Evolutionary conservation across 2,329 filamentous ascomycete genomes (phyloP).

Genomic region (Fusarium solani-melongenae): DNA sequence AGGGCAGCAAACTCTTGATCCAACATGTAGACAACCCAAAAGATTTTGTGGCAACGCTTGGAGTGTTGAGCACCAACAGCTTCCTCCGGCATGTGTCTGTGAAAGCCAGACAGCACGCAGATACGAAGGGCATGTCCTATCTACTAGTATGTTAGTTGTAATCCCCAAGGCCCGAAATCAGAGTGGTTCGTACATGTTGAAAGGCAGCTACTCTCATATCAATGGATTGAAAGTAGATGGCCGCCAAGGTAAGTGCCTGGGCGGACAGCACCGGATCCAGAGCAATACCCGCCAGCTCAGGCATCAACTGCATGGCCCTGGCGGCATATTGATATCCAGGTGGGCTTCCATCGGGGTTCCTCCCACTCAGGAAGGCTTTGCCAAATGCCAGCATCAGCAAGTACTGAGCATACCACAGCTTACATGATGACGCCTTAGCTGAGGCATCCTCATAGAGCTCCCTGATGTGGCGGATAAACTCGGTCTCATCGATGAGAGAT

Average conservation of each 20-base stretch:
- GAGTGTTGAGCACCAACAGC: slow-evolving; percentile 39
- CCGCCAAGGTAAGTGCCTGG: slow-evolving; percentile 48
- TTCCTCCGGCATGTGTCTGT: slow-evolving; percentile 41
- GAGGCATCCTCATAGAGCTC: slow-evolving; percentile 39
- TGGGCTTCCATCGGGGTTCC: slow-evolving; percentile 43
- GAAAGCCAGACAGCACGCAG: slow-evolving; percentile 46
- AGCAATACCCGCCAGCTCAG: slow-evolving; percentile 45
- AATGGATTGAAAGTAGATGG: slow-evolving; percentile 53
- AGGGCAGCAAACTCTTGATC: slow-evolving; percentile 44
- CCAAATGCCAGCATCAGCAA: slow-evolving; percentile 48
- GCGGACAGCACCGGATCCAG: slow-evolving; percentile 33
- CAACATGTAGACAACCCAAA: slow-evolving; percentile 47
- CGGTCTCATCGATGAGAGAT: slow-evolving; percentile 32
- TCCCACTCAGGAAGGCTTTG: slow-evolving; percentile 44
- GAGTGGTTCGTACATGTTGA: slow-evolving; percentile 46
- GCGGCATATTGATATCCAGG: slow-evolving; percentile 53
- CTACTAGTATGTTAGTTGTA: slow-evolving; percentile 10
- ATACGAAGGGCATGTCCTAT: slow-evolving; percentile 49
- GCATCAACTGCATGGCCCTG: slow-evolving; percentile 52
- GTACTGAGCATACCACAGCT: slow-evolving; percentile 48
- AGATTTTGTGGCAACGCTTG: slow-evolving; percentile 42
- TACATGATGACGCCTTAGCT: slow-evolving; percentile 23
- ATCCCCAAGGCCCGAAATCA: rapidly evolving
- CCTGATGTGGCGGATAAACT: slow-evolving; percentile 31
- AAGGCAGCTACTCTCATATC: slow-evolving; percentile 54